Percentiles rank a stretch among this genome's conserved stretches.
Conservation (phyloP, 2,329 filamentous ascomycete genomes). For the Colletotrichum aenigma region DNA sequence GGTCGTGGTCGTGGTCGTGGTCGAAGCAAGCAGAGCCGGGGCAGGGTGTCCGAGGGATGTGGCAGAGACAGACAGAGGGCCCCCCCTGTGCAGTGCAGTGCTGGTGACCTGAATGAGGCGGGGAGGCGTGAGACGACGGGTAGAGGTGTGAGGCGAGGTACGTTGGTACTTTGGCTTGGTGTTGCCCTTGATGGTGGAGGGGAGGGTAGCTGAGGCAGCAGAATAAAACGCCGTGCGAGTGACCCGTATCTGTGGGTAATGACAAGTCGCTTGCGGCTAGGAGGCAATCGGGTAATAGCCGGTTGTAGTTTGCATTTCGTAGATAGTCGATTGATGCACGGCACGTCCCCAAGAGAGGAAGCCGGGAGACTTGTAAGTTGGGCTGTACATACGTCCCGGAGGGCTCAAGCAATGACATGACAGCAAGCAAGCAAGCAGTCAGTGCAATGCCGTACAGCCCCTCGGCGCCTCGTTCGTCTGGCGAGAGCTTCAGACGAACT, state of each 20-base stretch:
- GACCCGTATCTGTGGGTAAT: constrained; percentile 10
- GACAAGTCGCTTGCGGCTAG: background rate
- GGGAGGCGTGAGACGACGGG: background rate
- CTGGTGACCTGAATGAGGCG: background rate
- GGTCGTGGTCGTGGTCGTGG: background rate
- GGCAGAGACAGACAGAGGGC: background rate
- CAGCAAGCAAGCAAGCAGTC: background rate
- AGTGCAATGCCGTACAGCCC: constrained; percentile 3
- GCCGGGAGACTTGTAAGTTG: background rate
- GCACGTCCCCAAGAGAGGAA: constrained; percentile 1
- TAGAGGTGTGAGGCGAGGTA: constrained; percentile 2
- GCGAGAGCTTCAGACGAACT: background rate
- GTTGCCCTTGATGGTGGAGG: background rate
- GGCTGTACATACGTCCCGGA: no score
- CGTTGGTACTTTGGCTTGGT: background rate
- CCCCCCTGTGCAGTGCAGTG: background rate
- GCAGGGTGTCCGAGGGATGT: constrained; percentile 4
- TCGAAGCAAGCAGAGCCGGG: constrained; percentile 4
- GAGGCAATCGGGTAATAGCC: background rate
- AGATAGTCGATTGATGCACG: background rate
- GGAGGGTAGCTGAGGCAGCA: constrained; percentile 15
- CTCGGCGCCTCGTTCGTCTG: constrained; percentile 14
- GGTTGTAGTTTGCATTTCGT: background rate
- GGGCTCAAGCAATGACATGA: background rate
- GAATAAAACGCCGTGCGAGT: background rate